Conservation (phyloP, 2,329 filamentous ascomycete species). For the Penicillium occitanis region DNA sequence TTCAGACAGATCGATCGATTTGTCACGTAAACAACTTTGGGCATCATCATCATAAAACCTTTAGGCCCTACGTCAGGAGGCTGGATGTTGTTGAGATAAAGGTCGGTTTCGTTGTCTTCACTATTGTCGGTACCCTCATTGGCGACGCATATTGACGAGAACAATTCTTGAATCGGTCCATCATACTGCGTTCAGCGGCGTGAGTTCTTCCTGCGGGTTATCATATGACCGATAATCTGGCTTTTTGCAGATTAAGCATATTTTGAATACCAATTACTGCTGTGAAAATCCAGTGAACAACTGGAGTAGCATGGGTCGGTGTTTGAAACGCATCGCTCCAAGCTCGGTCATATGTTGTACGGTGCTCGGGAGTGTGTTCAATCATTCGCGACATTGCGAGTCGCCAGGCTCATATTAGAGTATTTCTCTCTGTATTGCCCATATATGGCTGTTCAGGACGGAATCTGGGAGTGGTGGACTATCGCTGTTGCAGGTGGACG, state of each 20-base stretch:
- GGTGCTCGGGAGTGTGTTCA: too few species aligned
- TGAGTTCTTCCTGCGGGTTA: background rate
- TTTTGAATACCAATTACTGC: background rate
- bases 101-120: background rate
- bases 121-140: background rate
- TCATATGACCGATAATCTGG: background rate
- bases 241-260: background rate
- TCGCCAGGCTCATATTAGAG: too few species aligned
- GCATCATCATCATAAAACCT: too few species aligned
- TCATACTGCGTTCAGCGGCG: background rate
- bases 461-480: background rate
- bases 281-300: too few species aligned
- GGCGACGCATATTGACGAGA: too few species aligned
- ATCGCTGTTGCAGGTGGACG: background rate
- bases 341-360: too few species aligned
- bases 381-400: too few species aligned
- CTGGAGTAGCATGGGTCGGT: too few species aligned
- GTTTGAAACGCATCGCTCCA: too few species aligned
- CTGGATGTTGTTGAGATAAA: too few species aligned
- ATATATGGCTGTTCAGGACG: background rate
- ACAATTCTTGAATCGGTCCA: background rate
- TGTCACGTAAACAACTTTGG: background rate
- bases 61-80: background rate
- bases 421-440: background rate
- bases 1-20: background rate